Conservation (phyloP, 2,329 filamentous ascomycete species). For the Graphiopsis chlorocephala region DNA sequence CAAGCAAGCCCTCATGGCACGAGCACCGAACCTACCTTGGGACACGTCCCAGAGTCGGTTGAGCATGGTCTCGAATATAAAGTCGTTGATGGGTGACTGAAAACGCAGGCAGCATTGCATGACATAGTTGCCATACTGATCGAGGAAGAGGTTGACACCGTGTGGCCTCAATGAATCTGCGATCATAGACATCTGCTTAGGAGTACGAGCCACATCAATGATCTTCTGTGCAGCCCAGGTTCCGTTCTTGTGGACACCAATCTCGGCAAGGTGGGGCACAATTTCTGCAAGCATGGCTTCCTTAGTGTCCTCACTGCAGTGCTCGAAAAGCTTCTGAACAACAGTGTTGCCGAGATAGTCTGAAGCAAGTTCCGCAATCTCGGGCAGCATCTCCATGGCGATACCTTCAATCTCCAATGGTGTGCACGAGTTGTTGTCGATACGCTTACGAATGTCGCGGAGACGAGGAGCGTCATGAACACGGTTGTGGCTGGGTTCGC, state of each 20-base stretch:
- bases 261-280: conserved; percentile 87
- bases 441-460: conserved; percentile 92
- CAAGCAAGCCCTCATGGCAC: conserved; percentile 93
- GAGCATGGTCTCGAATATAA: conserved; percentile 97
- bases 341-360: conserved; percentile 98
- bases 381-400: conserved; percentile 89
- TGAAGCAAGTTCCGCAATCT: conserved; percentile 90
- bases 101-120: conserved; percentile 95
- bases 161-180: conserved; percentile 81
- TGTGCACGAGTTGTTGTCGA: conserved; percentile 89
- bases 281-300: conserved; percentile 89
- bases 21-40: conserved; percentile 89
- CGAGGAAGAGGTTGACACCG: conserved; percentile 86
- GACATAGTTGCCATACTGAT: conserved; percentile 98
- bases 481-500: conserved; percentile 82
- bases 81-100: conserved; percentile 82
- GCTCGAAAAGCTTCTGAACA: conserved; percentile 98
- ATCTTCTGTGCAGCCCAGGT: conserved; percentile 99
- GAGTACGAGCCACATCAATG: conserved; percentile 89
- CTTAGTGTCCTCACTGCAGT: conserved; percentile 85
- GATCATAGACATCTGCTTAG: conserved; percentile 77
- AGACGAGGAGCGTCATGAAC: conserved; percentile 92
- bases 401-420: conserved; percentile 87
- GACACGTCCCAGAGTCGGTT: conserved; percentile 89
- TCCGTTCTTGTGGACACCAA: conserved; percentile 98